A percentile compares a stretch with the other conserved stretches of the same genome.
Evolutionary conservation across 345 rosid species (phyloP).

Genomic region (Boechera retrofracta): DNA sequence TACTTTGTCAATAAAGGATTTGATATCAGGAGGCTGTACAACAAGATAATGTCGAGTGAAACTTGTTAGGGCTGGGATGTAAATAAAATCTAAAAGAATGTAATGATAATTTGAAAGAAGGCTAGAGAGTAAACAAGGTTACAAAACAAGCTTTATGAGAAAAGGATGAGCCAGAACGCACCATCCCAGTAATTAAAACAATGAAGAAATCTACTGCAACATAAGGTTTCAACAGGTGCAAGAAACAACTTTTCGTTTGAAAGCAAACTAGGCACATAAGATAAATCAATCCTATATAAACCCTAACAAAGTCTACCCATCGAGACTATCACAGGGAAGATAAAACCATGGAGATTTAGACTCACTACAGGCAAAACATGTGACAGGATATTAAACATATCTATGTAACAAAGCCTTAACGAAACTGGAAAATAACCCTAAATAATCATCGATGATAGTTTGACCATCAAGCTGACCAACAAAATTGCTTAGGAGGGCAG

Average conservation of each 20-base stretch:
- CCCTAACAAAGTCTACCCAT: background rate
- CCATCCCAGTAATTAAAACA: background rate
- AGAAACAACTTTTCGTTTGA: background rate
- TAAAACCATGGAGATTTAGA: background rate
- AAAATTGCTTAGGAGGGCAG: background rate
- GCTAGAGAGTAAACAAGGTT: background rate
- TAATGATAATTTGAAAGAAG: conserved; percentile 7
- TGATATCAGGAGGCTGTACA: conserved; percentile 85
- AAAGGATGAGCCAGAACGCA: background rate
- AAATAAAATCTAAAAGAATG: background rate
- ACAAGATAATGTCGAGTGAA: conserved; percentile 18
- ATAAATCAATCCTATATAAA: background rate
- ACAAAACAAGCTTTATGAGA: background rate
- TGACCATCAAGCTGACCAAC: conserved; percentile 1
- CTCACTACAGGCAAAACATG: background rate
- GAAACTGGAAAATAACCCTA: conserved; percentile 6
- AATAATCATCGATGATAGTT: background rate
- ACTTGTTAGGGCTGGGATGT: conserved; percentile 14
- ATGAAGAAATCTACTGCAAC: background rate
- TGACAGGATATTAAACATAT: conserved; percentile 14
- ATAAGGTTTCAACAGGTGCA: background rate
- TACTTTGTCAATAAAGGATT: conserved; percentile 91
- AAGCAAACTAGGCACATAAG: background rate
- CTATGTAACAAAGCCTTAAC: background rate
- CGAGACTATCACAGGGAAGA: background rate